These are phyloP conservation scores for Smithsoniella earleae DNA, from an alignment of 163 green algal species.

Conservation along the genomic window DNA sequence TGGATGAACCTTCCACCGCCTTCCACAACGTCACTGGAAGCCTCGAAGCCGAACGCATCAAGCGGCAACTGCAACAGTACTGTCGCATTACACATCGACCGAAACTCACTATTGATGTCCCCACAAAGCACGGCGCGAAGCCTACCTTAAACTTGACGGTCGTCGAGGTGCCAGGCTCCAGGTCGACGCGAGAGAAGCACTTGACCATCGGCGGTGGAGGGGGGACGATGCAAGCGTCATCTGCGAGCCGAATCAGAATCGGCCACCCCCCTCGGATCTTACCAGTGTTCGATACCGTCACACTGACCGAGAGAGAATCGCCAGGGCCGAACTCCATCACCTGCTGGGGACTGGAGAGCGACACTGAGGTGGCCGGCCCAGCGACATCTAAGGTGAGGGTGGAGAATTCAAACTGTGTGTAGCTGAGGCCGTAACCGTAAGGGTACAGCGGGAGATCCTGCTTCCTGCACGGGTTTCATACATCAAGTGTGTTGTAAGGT, in stretches of 20 bases:
- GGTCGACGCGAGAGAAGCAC: not conserved
- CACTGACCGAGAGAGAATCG: not conserved
- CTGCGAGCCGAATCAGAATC: not conserved
- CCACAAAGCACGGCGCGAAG: not conserved
- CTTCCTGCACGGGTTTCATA: no score
- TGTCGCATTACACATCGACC: not conserved
- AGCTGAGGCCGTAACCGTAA: slow-evolving; percentile 7
- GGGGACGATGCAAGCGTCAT: slow-evolving; percentile 20
- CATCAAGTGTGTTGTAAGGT: no score
- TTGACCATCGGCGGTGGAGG: slow-evolving; percentile 10
- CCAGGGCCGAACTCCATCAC: not conserved
- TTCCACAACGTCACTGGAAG: slow-evolving; percentile 7
- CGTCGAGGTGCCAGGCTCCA: not conserved
- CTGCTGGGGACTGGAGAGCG: not conserved
- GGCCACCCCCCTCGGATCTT: not conserved
- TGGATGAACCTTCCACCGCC: slow-evolving; percentile 7
- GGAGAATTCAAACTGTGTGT: not conserved
- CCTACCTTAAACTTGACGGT: not conserved
- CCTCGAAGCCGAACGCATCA: slow-evolving; percentile 21
- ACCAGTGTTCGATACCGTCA: not conserved
- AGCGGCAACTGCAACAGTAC: slow-evolving; percentile 2
- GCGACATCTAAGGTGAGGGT: not conserved
- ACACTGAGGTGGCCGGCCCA: not conserved
- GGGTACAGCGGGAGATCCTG: not conserved
- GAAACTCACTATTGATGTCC: not conserved